Conservation (phyloP, 164 flowering plant genomes). For the Magnolia officinalis region DNA sequence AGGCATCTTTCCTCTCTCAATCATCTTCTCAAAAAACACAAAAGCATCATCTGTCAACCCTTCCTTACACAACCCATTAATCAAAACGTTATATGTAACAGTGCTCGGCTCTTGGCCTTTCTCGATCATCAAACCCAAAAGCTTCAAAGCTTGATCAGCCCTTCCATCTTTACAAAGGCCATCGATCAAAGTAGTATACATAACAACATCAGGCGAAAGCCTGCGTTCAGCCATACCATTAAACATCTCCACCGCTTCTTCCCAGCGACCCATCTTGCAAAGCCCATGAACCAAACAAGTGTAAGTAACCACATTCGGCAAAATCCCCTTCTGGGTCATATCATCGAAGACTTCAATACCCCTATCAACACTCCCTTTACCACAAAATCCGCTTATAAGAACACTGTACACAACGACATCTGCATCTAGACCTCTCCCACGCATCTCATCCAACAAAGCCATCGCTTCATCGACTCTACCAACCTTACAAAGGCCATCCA, state of each 20-base stretch:
- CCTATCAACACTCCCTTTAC: slow-evolving; percentile 30
- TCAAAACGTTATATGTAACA: slow-evolving; percentile 49
- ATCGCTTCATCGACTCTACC: slow-evolving; percentile 49
- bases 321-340: slow-evolving; percentile 44
- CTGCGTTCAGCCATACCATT: slow-evolving; percentile 45
- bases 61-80: slow-evolving; percentile 59
- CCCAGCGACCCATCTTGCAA: slow-evolving; percentile 44
- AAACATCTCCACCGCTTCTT: slow-evolving; percentile 44
- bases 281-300: slow-evolving; percentile 40
- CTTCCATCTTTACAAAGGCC: slow-evolving; percentile 56
- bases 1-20: slow-evolving; percentile 43
- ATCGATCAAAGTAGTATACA: slow-evolving; percentile 48
- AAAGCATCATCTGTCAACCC: slow-evolving; percentile 51
- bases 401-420: slow-evolving; percentile 43
- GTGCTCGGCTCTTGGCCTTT: slow-evolving; percentile 53
- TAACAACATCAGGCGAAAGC: slow-evolving; percentile 46
- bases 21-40: slow-evolving; percentile 43
- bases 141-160: slow-evolving; percentile 38
- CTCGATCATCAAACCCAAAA: slow-evolving; percentile 50
- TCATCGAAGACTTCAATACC: slow-evolving; percentile 28
- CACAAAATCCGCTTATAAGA: slow-evolving; percentile 49
- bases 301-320: slow-evolving; percentile 47
- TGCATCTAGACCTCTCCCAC: slow-evolving; percentile 34
- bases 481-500: slow-evolving; percentile 51
- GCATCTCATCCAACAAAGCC: slow-evolving; percentile 49